Conservation (phyloP, 306 rosid genomes). For the Phaseolus lunatus region DNA sequence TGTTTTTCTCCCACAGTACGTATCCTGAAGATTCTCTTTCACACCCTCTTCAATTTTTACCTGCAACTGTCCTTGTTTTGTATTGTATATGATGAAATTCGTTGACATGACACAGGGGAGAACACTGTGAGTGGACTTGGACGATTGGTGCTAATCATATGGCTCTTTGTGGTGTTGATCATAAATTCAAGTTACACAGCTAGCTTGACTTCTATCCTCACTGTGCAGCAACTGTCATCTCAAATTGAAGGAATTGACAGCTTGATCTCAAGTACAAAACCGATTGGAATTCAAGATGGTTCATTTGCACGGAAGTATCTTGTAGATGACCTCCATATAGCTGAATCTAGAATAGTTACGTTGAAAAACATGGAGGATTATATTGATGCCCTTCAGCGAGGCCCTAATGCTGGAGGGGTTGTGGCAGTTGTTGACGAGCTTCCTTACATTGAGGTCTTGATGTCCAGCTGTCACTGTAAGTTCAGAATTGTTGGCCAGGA, state of each 20-base stretch:
- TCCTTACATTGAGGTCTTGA: conserved; percentile 76
- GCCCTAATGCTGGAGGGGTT: conserved; percentile 76
- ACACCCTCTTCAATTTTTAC: conserved; percentile 1
- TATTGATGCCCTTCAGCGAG: conserved; percentile 59
- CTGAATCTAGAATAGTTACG: conserved; percentile 66
- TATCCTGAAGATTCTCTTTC: conserved; percentile 34
- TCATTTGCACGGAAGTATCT: conserved; percentile 71
- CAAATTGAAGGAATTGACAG: conserved; percentile 80
- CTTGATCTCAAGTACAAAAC: conserved; percentile 67
- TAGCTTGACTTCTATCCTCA: conserved; percentile 93
- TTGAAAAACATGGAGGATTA: conserved; percentile 64
- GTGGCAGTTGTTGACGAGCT: conserved; percentile 88
- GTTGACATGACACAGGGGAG: conserved; percentile 62
- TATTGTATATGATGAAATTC: conserved; percentile 7
- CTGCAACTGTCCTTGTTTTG: conserved; percentile 9
- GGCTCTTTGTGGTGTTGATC: conserved; percentile 90
- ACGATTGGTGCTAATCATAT: conserved; percentile 78
- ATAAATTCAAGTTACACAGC: conserved; percentile 95
- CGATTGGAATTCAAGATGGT: conserved; percentile 85
- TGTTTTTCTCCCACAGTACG: conserved; percentile 92
- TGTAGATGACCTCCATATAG: conserved; percentile 67
- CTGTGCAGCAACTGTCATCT: conserved; percentile 74
- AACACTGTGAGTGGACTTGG: conserved; percentile 82
- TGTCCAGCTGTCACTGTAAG: conserved; percentile 58
- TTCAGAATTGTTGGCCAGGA: conserved; percentile 83